Conservation (phyloP, 148 eudicot genomes). For the Fagopyrum homotropicum region DNA sequence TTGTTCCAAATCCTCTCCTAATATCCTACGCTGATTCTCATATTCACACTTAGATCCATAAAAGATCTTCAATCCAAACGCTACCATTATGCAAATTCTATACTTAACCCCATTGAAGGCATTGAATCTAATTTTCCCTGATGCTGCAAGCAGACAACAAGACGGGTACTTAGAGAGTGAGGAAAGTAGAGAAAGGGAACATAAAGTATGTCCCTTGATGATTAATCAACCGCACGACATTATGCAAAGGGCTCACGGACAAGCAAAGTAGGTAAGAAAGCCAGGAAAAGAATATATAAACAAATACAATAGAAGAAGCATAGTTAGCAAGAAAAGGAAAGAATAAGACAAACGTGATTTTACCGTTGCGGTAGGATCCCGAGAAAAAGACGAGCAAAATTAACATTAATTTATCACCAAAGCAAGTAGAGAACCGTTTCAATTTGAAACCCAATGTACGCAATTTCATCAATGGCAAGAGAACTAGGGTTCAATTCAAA, state of each 20-base stretch:
- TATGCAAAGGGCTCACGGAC: conserved; percentile 3
- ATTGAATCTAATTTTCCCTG: not conserved
- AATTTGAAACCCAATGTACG: conserved; percentile 1
- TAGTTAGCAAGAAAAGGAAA: not conserved
- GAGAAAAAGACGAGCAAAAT: not conserved
- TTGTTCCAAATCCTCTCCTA: no score
- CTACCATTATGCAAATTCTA: not conserved
- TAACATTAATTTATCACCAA: conserved; percentile 1
- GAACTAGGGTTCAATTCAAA: not conserved
- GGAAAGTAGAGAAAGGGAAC: not conserved
- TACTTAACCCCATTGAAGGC: not conserved
- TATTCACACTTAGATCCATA: no score
- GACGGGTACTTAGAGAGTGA: no score
- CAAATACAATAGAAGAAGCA: not conserved
- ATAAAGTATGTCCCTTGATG: conserved; percentile 3
- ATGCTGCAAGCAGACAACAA: not conserved
- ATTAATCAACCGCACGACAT: conserved; percentile 1
- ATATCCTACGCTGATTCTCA: no score
- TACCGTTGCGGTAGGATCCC: conserved; percentile 10
- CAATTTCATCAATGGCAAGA: not conserved
- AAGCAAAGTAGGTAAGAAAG: conserved; percentile 1
- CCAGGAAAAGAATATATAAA: not conserved
- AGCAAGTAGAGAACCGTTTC: not conserved
- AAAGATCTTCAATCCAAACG: no score
- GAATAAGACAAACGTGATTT: conserved; percentile 12